Conservation (phyloP, 768 basidiomycete species). For the Mycena epipterygia region DNA sequence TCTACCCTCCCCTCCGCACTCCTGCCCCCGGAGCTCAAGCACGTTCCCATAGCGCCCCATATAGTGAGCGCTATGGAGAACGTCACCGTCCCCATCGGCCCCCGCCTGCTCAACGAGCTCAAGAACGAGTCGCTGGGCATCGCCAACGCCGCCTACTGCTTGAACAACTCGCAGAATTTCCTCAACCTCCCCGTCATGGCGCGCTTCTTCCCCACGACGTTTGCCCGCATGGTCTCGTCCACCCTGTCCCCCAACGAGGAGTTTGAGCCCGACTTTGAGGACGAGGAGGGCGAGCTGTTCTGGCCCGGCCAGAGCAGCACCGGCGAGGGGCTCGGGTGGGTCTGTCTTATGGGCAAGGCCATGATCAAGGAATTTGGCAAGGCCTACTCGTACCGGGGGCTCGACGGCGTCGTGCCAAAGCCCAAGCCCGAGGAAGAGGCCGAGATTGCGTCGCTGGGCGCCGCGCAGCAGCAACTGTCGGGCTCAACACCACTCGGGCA, state of each 20-base stretch:
- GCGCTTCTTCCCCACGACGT: slow-evolving; percentile 82
- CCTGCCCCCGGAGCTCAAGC: slow-evolving; percentile 53
- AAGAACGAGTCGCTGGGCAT: slow-evolving; percentile 58
- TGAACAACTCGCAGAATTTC: slow-evolving; percentile 63
- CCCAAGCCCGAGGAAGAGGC: slow-evolving; percentile 58
- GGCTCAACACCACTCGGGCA: slow-evolving; percentile 32
- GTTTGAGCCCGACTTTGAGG: slow-evolving; percentile 85
- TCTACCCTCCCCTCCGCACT: slow-evolving; percentile 53
- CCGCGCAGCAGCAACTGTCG: slow-evolving; percentile 22
- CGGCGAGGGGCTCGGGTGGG: slow-evolving; percentile 87
- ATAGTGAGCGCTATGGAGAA: slow-evolving; percentile 59
- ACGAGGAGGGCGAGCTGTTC: slow-evolving; percentile 88
- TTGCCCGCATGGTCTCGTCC: slow-evolving; percentile 78
- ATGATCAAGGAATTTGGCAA: slow-evolving; percentile 89
- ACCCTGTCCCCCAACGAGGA: slow-evolving; percentile 76
- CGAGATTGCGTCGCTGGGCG: slow-evolving; percentile 10
- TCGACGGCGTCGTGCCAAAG: slow-evolving; percentile 81
- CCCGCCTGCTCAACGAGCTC: slow-evolving; percentile 56
- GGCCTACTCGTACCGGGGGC: slow-evolving; percentile 78
- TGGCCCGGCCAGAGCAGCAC: slow-evolving; percentile 84
- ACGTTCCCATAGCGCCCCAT: slow-evolving; percentile 56
- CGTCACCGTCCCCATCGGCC: slow-evolving; percentile 59
- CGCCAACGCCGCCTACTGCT: slow-evolving; percentile 59
- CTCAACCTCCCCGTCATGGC: slow-evolving; percentile 78
- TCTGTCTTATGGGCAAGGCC: slow-evolving; percentile 88